A percentile compares a stretch with the other conserved stretches of the same genome.
These are phyloP conservation scores for Domatiomyces catenatus DNA, from an alignment of 2,329 filamentous ascomycete species.

Conservation along the genomic window DNA sequence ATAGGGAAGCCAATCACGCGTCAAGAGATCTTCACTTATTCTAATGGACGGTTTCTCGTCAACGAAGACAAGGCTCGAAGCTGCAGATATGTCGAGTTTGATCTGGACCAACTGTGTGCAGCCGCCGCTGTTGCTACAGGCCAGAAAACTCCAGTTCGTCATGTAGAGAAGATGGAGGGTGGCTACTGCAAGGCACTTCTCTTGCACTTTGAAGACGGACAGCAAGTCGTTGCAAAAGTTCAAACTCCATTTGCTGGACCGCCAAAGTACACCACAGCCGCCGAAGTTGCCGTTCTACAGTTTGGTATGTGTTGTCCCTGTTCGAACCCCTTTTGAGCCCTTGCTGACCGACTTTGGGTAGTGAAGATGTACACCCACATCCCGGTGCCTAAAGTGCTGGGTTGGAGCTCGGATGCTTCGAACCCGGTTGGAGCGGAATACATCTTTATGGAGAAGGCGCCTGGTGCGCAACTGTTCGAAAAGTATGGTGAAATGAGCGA, in stretches of 20 bases:
- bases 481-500: constrained; percentile 16
- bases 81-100: neutral
- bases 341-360: neutral
- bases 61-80: neutral
- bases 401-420: constrained; percentile 14
- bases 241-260: constrained; percentile 21
- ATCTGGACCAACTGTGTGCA: neutral
- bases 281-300: constrained; percentile 20
- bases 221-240: constrained; percentile 22
- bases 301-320: constrained; percentile 9
- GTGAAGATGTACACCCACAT: constrained; percentile 10
- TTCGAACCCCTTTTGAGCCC: neutral
- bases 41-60: neutral
- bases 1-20: neutral
- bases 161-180: constrained; percentile 13
- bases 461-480: constrained; percentile 18
- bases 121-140: neutral
- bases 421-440: constrained; percentile 19
- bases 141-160: neutral
- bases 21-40: neutral
- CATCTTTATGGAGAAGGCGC: constrained; percentile 21
- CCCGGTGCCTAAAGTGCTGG: constrained; percentile 18
- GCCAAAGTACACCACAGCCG: constrained; percentile 17
- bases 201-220: constrained; percentile 19
- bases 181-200: constrained; percentile 23